Evolutionary conservation across 2,329 filamentous ascomycete species (phyloP), one percentile per base, ranked within the genome.

Genomic region (Fusarium sp.): DNA sequence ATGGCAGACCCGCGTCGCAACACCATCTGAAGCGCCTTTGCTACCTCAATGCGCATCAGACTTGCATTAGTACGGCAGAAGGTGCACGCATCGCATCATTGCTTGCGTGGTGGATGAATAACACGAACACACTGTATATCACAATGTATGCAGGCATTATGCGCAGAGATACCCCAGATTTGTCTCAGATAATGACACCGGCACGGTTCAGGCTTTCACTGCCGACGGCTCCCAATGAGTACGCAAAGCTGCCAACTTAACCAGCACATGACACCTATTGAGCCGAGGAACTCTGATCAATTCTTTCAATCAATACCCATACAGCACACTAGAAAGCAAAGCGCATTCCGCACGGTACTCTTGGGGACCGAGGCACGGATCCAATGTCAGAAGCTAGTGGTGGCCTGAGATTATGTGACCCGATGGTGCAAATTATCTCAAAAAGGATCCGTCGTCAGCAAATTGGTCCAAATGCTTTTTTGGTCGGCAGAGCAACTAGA

Each of bases 401-500:
- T 74, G 72, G 62, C 44, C 59, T 57, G 42, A 59, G 57, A 56
- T 44, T 59, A 52, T 54, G 22, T 42, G 45, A 25, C 46, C 55
- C n/a, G 46, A 46, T 27, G 49, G 53, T 46, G 52, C 59, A 71
- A 71, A 71, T 65, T 63, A 45, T 37, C 41, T 48, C 53, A 49
- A 52, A 61, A 37, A 48, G 62, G 55, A 52, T 52, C 52, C 61
- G 51, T 65, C 57, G 52, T 71, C 60, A 68, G 71, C 63, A 51
- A 61, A 47, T 64, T 64, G 24, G 48, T 18, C 32, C n/a, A 49
- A 49, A 49, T 48, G 22, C 22, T 44, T 13, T 47, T 52, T 22
- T 9, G 52, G 75, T 77, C 72, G 75, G 71, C 71, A 67, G 65
- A 64, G 74, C 70, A 77, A 77, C 75, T 46, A 14, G 13, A 27